Percentiles rank a stretch among this genome's conserved stretches.
Evolutionary conservation across 140 eudicot species (phyloP).

Genomic region (Erigeron philadelphicus): DNA sequence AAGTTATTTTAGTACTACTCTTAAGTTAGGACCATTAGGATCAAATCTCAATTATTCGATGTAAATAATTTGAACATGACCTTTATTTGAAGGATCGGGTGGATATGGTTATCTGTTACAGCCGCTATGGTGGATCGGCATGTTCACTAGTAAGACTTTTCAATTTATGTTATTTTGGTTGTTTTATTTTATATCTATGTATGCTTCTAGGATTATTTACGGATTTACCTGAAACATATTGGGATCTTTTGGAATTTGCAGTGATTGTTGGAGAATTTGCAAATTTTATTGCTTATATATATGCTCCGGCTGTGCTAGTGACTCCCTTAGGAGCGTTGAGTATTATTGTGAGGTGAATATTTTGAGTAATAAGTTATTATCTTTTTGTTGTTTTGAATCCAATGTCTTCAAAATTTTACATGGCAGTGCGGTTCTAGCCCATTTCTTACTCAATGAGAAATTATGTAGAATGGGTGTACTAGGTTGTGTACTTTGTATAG

Average conservation of each 20-base stretch:
- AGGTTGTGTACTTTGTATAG: slow-evolving; percentile 69
- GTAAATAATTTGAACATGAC: background rate
- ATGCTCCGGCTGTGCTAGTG: slow-evolving; percentile 84
- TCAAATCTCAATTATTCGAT: no score
- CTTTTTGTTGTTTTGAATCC: background rate
- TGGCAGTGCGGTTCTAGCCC: slow-evolving; percentile 71
- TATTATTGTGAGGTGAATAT: slow-evolving; percentile 64
- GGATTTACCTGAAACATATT: slow-evolving; percentile 11
- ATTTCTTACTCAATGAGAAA: slow-evolving; percentile 62
- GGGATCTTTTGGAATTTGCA: slow-evolving; percentile 19
- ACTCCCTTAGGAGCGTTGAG: slow-evolving; percentile 83
- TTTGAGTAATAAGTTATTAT: background rate
- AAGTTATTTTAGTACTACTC: no score
- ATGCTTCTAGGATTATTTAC: no score
- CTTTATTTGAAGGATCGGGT: slow-evolving; percentile 38
- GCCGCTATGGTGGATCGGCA: slow-evolving; percentile 74
- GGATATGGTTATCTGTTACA: slow-evolving; percentile 55
- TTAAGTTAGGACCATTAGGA: no score
- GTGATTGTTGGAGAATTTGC: slow-evolving; percentile 84
- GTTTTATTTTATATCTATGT: background rate
- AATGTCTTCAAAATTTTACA: background rate
- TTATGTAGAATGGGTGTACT: slow-evolving; percentile 55
- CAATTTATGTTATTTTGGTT: no score
- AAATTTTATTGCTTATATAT: slow-evolving; percentile 72
- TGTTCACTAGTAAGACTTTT: slow-evolving; percentile 52